These are phyloP conservation scores for Arthrobotrys iridis DNA, from an alignment of 2,329 filamentous ascomycete genomes.

Conservation along the genomic window DNA sequence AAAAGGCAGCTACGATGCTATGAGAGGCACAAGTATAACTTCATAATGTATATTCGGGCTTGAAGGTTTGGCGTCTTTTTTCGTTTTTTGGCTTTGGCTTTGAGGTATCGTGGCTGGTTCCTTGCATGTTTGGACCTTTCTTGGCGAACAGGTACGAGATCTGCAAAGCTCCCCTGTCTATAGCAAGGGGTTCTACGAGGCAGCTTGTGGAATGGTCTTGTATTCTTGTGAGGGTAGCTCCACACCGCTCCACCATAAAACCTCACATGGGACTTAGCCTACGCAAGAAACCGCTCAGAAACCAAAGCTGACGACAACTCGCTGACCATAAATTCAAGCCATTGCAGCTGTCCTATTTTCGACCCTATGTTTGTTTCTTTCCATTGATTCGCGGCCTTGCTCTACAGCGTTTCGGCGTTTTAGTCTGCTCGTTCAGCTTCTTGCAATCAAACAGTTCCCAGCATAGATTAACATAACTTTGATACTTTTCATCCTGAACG, in stretches of 20 bases:
- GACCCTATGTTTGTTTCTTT: constrained; percentile 6
- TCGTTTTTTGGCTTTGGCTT: not conserved
- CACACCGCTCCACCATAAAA: constrained; percentile 7
- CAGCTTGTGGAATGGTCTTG: constrained; percentile 38
- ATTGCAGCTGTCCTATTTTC: not conserved
- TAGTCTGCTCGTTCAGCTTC: not conserved
- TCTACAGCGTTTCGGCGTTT: constrained; percentile 30
- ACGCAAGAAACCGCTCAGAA: constrained; percentile 3
- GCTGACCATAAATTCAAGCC: constrained; percentile 27
- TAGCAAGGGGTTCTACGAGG: constrained; percentile 27
- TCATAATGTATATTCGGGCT: constrained; percentile 7
- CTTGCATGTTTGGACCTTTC: constrained; percentile 6
- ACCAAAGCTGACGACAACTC: not conserved
- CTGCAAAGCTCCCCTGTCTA: constrained; percentile 6
- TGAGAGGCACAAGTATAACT: not conserved
- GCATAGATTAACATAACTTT: constrained; percentile 26
- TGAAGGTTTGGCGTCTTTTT: not conserved
- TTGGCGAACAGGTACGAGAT: not conserved
- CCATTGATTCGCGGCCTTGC: constrained; percentile 2
- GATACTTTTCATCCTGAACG: constrained; percentile 19
- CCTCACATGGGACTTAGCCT: not conserved
- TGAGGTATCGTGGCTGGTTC: constrained; percentile 21
- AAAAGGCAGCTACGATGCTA: constrained; percentile 56
- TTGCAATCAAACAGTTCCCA: not conserved
- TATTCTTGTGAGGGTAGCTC: no score